Percentiles rank a stretch among this genome's conserved stretches.
phyloP scores from a whole-genome alignment of 495 filamentous ascomycete species.

The Opeltia flavorubescens region DNA sequence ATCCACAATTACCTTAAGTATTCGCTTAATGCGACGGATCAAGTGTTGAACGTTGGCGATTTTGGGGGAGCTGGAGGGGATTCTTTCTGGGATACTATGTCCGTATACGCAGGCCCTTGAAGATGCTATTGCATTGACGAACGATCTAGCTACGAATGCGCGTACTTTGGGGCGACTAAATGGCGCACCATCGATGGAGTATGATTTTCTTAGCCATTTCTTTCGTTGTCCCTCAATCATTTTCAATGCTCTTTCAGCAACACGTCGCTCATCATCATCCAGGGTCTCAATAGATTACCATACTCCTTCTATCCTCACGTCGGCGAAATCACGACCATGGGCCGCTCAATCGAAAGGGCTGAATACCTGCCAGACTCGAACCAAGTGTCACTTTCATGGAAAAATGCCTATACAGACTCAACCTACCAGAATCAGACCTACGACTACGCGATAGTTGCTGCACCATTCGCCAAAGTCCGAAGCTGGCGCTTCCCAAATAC shows the following conservation, averaged over 20 bases:
- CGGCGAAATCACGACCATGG: slow-evolving; percentile 36
- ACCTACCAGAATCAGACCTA: slow-evolving; percentile 34
- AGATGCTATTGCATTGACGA: slow-evolving; percentile 8
- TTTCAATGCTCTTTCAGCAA: neutral
- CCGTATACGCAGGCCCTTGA: neutral
- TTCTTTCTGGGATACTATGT: slow-evolving; percentile 17
- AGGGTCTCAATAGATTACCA: slow-evolving; percentile 42
- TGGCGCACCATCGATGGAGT: slow-evolving; percentile 52
- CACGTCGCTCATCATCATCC: neutral
- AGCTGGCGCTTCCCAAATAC: slow-evolving; percentile 34
- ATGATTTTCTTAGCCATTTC: slow-evolving; percentile 9
- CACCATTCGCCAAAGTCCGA: slow-evolving; percentile 45
- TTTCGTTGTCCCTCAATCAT: slow-evolving; percentile 6
- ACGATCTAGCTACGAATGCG: slow-evolving; percentile 30
- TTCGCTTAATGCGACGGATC: slow-evolving; percentile 40
- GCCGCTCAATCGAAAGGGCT: slow-evolving; percentile 34
- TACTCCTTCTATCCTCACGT: slow-evolving; percentile 47
- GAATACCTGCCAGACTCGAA: slow-evolving; percentile 25
- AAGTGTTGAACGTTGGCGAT: slow-evolving; percentile 3
- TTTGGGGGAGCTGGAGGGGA: neutral
- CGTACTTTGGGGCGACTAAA: slow-evolving; percentile 44
- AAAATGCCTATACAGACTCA: slow-evolving; percentile 25
- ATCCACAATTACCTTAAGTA: slow-evolving; percentile 41
- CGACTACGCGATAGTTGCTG: slow-evolving; percentile 51
- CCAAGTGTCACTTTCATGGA: slow-evolving; percentile 35